Base-by-base conservation (phyloP, 2,329 filamentous ascomycete species). In the Graphiopsis chlorocephala region DNA sequence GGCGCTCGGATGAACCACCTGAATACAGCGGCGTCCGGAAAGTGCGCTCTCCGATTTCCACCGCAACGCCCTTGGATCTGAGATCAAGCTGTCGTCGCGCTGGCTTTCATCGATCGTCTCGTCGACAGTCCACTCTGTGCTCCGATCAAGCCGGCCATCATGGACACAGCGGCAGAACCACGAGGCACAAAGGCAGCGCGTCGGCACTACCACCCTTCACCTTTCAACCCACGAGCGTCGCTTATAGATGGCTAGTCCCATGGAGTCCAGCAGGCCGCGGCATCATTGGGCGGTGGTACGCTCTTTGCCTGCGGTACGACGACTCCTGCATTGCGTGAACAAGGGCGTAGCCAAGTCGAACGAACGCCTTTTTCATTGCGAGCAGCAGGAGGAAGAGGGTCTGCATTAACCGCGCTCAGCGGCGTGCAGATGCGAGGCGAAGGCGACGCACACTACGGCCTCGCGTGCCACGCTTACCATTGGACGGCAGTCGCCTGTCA, bases 321-420 rank as follows among this genome's bases (percentile, higher is more conserved):
- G 35, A 23, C 4, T 42, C 31, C 28, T 53, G 50, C 50, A 53
- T 17, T 12, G 50, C 50, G 31, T 53, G 50, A 53, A 53, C 48
- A 52, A 26, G 48, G 48, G 25, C 48, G 26, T 4, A 12, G 15
- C 28, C 23, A 28, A 52, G 48, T 28, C 48, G 11, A 26, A 25
- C 20, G 10, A 42, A 45, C 38, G 38, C 38, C 38, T 45, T 45
- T 28, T 26, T 15, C 25, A 11, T 5, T 50, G 25, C 28, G 23
- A 14, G 47, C 23, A 23, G 42, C 4, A 15, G 6, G 33, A 35
- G 33, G 5, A 38, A 15, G 35, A 42, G 35, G 35, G 29, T 25
- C 48, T 53, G 59, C 59, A 53, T 62, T 62, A 29, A 42, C 60
- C 60, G 20, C 17, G 31, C 60, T 62, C 47, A 7, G 60, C 60